These are phyloP conservation scores for Cladosporium halotolerans DNA, from an alignment of 2,329 filamentous ascomycete species.

Conservation along the genomic window DNA sequence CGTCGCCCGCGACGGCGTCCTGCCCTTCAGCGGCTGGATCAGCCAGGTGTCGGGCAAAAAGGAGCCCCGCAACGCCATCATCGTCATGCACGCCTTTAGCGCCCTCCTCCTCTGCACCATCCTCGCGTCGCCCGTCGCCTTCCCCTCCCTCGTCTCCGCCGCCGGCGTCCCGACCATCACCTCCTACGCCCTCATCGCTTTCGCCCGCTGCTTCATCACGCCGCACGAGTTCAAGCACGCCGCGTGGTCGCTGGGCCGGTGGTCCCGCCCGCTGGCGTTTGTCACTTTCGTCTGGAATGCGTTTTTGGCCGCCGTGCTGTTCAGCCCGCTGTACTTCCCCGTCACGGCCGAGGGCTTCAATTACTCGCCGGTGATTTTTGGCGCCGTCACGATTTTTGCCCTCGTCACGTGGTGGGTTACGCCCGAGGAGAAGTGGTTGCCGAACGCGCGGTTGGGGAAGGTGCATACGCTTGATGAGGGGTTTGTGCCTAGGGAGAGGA, in stretches of 20 bases:
- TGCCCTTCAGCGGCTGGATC: conserved; percentile 55
- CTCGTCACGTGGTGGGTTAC: conserved; percentile 31
- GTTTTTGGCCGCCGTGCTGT: conserved; percentile 34
- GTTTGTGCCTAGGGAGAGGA: conserved; percentile 7
- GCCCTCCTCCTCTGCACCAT: conserved; percentile 54
- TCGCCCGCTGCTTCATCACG: conserved; percentile 34
- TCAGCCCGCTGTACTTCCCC: conserved; percentile 33
- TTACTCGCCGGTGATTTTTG: conserved; percentile 35
- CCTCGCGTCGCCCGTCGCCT: conserved; percentile 45
- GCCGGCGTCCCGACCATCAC: conserved; percentile 37
- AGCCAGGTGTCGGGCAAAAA: conserved; percentile 47
- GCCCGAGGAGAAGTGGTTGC: conserved; percentile 34
- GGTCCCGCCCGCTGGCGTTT: conserved; percentile 31
- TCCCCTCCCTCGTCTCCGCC: conserved; percentile 34
- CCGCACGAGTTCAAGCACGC: conserved; percentile 32
- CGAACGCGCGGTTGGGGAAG: conserved; percentile 26
- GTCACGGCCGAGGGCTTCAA: conserved; percentile 31
- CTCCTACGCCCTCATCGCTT: conserved; percentile 31
- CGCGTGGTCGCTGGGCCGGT: conserved; percentile 32
- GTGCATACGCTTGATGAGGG: conserved; percentile 26
- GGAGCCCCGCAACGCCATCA: conserved; percentile 55
- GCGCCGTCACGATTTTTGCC: conserved; percentile 34
- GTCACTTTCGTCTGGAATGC: conserved; percentile 35
- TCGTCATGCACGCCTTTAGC: conserved; percentile 51
- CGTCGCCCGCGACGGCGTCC: conserved; percentile 55